These are phyloP conservation scores for Eucalyptus melliodora DNA, from an alignment of 345 rosid genomes.

Conservation along the genomic window DNA sequence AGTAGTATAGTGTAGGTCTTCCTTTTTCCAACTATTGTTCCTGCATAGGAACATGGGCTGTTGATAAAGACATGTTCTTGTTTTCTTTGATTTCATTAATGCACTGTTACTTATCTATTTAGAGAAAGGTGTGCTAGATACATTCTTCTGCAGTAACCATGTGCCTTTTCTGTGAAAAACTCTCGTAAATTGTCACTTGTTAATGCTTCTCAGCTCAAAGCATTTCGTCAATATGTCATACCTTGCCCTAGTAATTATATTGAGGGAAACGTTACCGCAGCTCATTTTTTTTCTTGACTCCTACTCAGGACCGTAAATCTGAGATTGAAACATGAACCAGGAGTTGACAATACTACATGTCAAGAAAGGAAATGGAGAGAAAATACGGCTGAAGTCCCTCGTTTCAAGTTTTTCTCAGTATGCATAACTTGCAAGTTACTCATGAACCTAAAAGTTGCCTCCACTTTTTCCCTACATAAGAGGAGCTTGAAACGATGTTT, in stretches of 20 bases:
- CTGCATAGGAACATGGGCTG: not conserved
- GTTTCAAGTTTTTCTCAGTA: not conserved
- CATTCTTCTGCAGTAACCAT: not conserved
- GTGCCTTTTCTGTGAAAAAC: not conserved
- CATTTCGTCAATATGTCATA: not conserved
- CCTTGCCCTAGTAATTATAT: not conserved
- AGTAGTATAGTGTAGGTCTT: constrained; percentile 5
- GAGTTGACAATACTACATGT: not conserved
- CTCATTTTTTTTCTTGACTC: not conserved
- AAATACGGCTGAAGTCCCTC: not conserved
- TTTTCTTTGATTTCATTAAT: not conserved
- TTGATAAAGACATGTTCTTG: not conserved
- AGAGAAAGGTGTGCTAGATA: not conserved
- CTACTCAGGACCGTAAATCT: not conserved
- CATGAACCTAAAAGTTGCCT: not conserved
- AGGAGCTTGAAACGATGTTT: not conserved
- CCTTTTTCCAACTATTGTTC: not conserved
- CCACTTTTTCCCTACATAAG: not conserved
- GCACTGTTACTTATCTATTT: not conserved
- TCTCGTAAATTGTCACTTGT: not conserved
- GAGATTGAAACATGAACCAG: not conserved
- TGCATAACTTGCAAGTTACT: not conserved
- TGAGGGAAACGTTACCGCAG: not conserved
- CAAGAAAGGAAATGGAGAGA: not conserved
- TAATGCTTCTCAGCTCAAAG: not conserved